Percentiles rank a stretch among this genome's conserved stretches.
Conservation (phyloP, 2,329 filamentous ascomycete species). For the Penicillium sp. region DNA sequence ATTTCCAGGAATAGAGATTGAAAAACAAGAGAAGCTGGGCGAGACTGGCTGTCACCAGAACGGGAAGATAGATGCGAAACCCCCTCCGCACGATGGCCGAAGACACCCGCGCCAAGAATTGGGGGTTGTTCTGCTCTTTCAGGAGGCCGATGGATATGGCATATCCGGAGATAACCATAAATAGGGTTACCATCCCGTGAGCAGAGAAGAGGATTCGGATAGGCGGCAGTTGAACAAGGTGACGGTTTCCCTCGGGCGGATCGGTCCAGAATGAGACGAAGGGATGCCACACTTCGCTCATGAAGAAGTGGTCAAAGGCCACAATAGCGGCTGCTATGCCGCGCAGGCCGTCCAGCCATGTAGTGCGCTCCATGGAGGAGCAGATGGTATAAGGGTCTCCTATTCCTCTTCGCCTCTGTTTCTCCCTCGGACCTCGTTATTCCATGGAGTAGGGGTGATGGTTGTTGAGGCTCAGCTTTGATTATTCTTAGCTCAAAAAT, state of each 20-base stretch:
- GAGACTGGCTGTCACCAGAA: slow-evolving; percentile 15
- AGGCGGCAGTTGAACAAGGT: slow-evolving; percentile 38
- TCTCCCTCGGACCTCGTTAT: neutral
- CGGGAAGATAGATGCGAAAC: slow-evolving; percentile 23
- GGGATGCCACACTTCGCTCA: slow-evolving; percentile 20
- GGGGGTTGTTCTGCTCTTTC: slow-evolving; percentile 16
- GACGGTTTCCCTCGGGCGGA: slow-evolving; percentile 16
- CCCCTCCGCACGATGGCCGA: slow-evolving; percentile 19
- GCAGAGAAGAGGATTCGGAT: slow-evolving; percentile 40
- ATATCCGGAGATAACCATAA: slow-evolving; percentile 61
- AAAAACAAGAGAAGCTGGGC: slow-evolving; percentile 22
- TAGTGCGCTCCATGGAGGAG: slow-evolving; percentile 15
- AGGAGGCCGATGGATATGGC: slow-evolving; percentile 54
- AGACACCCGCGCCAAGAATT: slow-evolving; percentile 13
- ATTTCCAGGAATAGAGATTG: slow-evolving; percentile 18
- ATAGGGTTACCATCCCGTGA: slow-evolving; percentile 49
- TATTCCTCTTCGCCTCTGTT: neutral
- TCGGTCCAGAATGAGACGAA: slow-evolving; percentile 24
- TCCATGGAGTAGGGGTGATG: neutral
- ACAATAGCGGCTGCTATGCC: slow-evolving; percentile 29
- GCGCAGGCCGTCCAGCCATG: slow-evolving; percentile 28
- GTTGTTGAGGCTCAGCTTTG: no score
- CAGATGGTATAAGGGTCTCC: neutral
- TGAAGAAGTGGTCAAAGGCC: slow-evolving; percentile 24
- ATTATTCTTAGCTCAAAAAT: neutral